Base-by-base conservation (phyloP, 345 rosid genomes). In the Arabidopsis arenosa region DNA sequence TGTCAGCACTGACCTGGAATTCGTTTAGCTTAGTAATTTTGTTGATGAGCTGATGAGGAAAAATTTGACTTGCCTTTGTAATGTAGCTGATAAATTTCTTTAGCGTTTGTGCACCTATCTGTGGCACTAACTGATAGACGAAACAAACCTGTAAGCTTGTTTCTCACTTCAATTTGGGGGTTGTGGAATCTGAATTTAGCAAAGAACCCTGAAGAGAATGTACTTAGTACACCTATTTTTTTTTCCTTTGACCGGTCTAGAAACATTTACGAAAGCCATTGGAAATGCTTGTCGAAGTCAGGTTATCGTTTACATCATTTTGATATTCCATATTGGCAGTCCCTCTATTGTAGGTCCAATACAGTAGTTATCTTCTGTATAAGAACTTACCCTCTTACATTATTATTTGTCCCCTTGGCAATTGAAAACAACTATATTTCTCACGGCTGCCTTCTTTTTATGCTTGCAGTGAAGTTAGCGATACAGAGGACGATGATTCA, bases 401-500 rank as follows among this genome's bases (percentile, higher is more conserved):
- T 41, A 23, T 53, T 44, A 23, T 53, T 7, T 63, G 41, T 70
- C 77, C 52, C 40, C 60, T 71, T 69, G 63, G 23, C 5, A 55
- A 45, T 1, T 70, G 36, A 45, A 26, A 45, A 70, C 11, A 26
- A 13, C 66, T 80, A 8, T 67, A 65, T 54, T 9, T 64, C 48
- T 53, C 4, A 73, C 14, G 9, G 45, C 11, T 60, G 17, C 36
- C 15, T 51, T 56, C 51, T 4, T 66, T 58, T 21, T 23, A 26
- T 73, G 69, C 28, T 63, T 85, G 89, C 97, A 95, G 99, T 71
- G 99, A 95, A 55, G 82, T 73, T 7, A 87, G 95, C 47, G 96
- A 95, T 64, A 77, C 92, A 36, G 99, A 92, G 4, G 99, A 89
- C 5, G 97, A 89, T 55, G 93, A 92, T 53, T 52, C 86, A 14